Evolutionary conservation across 768 basidiomycete genomes (phyloP), one percentile per base, ranked within the genome.

Genomic region (Pisolithus orientalis): DNA sequence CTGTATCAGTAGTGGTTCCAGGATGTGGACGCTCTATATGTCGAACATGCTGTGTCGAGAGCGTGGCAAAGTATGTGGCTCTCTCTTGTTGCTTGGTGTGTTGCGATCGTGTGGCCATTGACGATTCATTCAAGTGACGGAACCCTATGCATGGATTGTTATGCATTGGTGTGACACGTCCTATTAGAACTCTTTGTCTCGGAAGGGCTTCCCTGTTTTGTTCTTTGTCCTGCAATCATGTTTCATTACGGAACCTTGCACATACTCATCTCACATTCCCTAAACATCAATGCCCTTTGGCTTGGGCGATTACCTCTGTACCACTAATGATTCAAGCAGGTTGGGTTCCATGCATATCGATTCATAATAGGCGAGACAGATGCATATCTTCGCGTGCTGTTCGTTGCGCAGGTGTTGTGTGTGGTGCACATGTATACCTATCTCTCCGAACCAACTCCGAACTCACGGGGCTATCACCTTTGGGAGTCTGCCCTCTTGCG

Each of bases 1-100:
- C 49, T 7, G 58, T 55, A 2, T 40, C 60, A 3, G 45, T 53
- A 10, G 44, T 66, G 39, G 31, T 68, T 27, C 53, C 63, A 1
- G 71, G 71, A 11, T 72, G 71, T 50, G 72, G 69, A 48, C 66
- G 70, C 27, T 53, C 58, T 44, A 60, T 72, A 27, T 72, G 71
- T 48, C 59, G 64, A 16, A 58, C 59, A 31, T 72, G 71, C 37
- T 71, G 69, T 25, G 51, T 71, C 34, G 71, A 72, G 57, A 71
- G 64, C 47, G 58, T 65, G 2, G 52, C 55, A 47, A 69, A 70
- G 71, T 73, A 50, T 58, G 72, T 60, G 9, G 6, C 27, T 39
- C 13, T 47, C 44, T 27, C 4, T 4, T 5, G 14, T 37, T 27
- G 6, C 7, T 34, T 11, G 50, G 46, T 43, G 31, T 55, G 28